Evolutionary conservation across 768 basidiomycete genomes (phyloP).

Genomic region (Tulasnella sp.): DNA sequence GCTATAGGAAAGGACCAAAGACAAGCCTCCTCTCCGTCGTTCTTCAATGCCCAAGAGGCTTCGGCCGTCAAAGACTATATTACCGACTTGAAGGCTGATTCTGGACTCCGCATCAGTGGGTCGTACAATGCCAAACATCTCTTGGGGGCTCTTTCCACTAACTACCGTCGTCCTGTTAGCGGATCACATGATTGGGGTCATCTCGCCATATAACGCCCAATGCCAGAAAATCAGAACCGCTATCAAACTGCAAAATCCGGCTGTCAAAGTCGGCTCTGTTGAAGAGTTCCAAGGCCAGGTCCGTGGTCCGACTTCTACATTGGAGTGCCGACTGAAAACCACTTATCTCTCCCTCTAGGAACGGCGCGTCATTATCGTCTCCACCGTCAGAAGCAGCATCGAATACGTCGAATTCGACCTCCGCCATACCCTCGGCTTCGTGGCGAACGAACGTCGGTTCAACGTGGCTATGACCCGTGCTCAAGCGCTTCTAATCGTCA

Average conservation of each 20-base stretch:
- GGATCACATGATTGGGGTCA: constrained; percentile 41
- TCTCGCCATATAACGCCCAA: constrained; percentile 45
- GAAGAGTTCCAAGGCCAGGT: constrained; percentile 48
- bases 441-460: constrained; percentile 53
- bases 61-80: constrained; percentile 41
- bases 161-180: constrained; percentile 30
- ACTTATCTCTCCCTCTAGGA: constrained; percentile 43
- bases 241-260: constrained; percentile 32
- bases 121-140: neutral
- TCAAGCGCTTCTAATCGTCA: constrained; percentile 54
- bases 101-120: constrained; percentile 38
- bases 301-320: neutral
- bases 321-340: neutral
- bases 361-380: constrained; percentile 55
- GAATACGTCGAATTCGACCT: constrained; percentile 52
- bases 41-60: constrained; percentile 44
- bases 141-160: neutral
- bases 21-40: constrained; percentile 42
- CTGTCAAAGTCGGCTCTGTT: constrained; percentile 41
- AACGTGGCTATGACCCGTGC: constrained; percentile 65
- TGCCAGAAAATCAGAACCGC: constrained; percentile 38
- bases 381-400: constrained; percentile 54
- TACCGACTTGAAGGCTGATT: constrained; percentile 35
- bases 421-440: constrained; percentile 56
- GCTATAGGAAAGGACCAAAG: constrained; percentile 39